Base-by-base conservation (phyloP, 306 rosid species). In the Ochetophila trinervis region DNA sequence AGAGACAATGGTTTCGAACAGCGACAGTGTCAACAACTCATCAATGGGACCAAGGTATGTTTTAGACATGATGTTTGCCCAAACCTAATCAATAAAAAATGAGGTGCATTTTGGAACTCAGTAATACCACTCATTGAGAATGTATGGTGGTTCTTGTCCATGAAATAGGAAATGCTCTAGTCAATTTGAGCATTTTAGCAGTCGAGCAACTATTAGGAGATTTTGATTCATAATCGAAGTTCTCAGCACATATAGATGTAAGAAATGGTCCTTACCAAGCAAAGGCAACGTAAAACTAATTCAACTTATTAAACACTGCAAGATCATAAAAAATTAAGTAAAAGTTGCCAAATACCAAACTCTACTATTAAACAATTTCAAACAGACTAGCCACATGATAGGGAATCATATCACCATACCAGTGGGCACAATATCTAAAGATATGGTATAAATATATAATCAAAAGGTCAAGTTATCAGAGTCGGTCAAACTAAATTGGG, bases 361-460 rank as follows among this genome's bases (percentile, higher is more conserved):
- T 16, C 35, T 40, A 61, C 32, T 34, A n/a, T 58, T 34, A 10
- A 34, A 35, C 35, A 14, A 16, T 18, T 3, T 30, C 9, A 17
- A 17, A 37, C n/a, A 36, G 52, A 22, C 48, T 47, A 22, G 48
- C 5, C 23, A 44, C 19, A 47, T 62, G n/a, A 64, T 17, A 21
- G 56, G 34, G 57, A 24, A 49, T 32, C 13, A 15, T 64, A n/a
- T 34, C 36, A 49, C 30, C 30, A 15, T 19, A 27, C 57, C 18
- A 49, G 69, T 50, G 69, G 35, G 15, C 4, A 51, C 48, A 64
- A 64, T 54, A 64, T 64, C 58, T 50, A 27, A 45, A 48, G 47
- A 64, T 32, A 36, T 50, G 54, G 32, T 24, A 7, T 35, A 20
- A 45, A 62, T 22, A 13, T 45, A 16, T 23, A 47, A 52, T 8